phyloP scores from a whole-genome alignment of 2,329 filamentous ascomycete species.

The Blastomyces emzantsi region DNA sequence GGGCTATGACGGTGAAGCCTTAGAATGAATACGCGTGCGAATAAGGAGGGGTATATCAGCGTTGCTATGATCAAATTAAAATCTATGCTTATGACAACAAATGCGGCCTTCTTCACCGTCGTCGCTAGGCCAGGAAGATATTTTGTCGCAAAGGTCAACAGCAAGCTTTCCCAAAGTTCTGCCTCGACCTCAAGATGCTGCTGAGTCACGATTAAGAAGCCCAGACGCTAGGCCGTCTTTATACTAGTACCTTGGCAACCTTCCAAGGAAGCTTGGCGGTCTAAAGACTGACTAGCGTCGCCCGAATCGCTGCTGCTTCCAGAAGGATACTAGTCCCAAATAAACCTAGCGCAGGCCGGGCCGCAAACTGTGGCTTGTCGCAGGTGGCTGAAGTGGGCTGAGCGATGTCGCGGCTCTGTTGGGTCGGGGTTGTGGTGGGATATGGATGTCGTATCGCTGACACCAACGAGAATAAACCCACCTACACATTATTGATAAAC shows the following conservation, averaged over 20 bases:
- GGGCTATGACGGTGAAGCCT: not conserved
- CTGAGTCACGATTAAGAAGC: constrained; percentile 1
- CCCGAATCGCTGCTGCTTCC: not conserved
- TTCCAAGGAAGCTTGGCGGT: no score
- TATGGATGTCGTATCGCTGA: constrained; percentile 2
- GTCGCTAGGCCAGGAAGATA: not conserved
- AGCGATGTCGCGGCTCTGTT: not conserved
- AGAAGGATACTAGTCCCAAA: not conserved
- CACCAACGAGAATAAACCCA: not conserved
- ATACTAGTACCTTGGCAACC: not conserved
- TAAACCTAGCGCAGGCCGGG: not conserved
- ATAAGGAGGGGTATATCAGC: not conserved
- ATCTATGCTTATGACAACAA: not conserved
- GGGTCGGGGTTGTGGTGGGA: not conserved
- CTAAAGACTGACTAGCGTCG: not conserved
- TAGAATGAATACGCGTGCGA: not conserved
- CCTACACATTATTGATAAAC: not conserved
- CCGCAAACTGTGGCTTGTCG: not conserved
- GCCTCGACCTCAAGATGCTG: not conserved
- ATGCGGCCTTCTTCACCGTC: constrained; percentile 1
- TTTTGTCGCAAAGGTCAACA: constrained; percentile 1
- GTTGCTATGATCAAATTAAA: not conserved
- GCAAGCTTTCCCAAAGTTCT: not conserved
- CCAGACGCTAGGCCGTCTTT: not conserved
- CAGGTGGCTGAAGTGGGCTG: not conserved